A percentile compares a stretch with the other conserved stretches of the same genome.
Conservation (phyloP, 2,329 filamentous ascomycete species). For the Fusarium palustre region DNA sequence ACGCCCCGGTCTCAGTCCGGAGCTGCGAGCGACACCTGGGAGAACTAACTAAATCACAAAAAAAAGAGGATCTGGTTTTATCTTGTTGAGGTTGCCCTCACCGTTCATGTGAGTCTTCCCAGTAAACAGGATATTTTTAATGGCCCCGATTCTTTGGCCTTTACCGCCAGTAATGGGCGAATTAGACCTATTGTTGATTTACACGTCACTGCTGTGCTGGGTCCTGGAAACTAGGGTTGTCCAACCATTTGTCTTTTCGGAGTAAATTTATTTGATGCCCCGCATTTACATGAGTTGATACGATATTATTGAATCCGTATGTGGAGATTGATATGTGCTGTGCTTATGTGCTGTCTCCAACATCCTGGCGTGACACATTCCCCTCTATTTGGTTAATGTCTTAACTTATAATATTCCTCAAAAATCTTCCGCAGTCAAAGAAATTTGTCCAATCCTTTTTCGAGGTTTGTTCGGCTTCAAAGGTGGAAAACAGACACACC, state of each 20-base stretch:
- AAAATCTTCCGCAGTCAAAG: not conserved
- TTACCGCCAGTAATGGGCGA: not conserved
- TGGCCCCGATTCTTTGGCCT: not conserved
- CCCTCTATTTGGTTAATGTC: not conserved
- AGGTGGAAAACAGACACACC: constrained; percentile 3
- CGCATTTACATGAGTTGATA: not conserved
- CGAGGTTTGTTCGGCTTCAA: not conserved
- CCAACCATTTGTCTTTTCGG: not conserved
- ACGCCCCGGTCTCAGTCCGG: too few species aligned
- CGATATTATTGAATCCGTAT: not conserved
- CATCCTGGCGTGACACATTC: not conserved
- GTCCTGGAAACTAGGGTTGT: not conserved
- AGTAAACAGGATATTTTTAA: not conserved
- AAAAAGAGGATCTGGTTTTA: too few species aligned
- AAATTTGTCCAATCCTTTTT: not conserved
- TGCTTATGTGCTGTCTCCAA: not conserved
- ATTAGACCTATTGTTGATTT: not conserved
- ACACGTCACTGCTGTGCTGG: constrained; percentile 1
- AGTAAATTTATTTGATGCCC: not conserved
- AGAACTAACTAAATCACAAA: too few species aligned
- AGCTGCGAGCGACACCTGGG: too few species aligned
- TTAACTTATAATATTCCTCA: not conserved
- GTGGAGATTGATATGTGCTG: constrained; percentile 3
- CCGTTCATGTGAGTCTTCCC: not conserved
- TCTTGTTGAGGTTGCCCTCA: not conserved